Evolutionary conservation across 1,139 yeast species (phyloP), one percentile per base, ranked within the genome.

Genomic region (Yamadazyma membranifaciens): DNA sequence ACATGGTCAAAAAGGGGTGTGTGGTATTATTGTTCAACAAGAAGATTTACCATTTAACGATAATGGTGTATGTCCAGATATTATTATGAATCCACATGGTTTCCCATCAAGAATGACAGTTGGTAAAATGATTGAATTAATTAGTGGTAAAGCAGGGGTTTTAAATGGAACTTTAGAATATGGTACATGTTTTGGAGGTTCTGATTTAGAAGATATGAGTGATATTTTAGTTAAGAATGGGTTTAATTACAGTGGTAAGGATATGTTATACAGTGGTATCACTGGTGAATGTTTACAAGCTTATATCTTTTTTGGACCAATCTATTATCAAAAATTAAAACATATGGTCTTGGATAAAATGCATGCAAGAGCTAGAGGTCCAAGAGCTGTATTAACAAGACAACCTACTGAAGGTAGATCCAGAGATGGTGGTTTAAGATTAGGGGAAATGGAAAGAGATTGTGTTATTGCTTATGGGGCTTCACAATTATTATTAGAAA

Each of bases 101-200:
- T 92, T 92, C 82, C 98, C 98, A 49, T 91, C 98, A 31, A 95
- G 98, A 75, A 92, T 92, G 99, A 92, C 99, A 36, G 98, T 92
- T 20, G 99, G 98, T 46, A 92, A 92, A 63, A 92, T 92, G 98
- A 83, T 94, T 53, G 99, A 92, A 62, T 75, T 92, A 49, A 86
- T 92, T 22, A 86, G 96, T 26, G 98, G 98, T 53, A 92, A 92
- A 60, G 98, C 98, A 0, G 98, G 98, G 59, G 98, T 92, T 30
- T 67, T 92, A 50, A 87, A 87, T 52, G 99, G 99, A 6, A 63
- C 87, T 2, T 69, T 94, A 46, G 96, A 94, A 60, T 92, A 92
- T 55, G 99, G 98, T 56, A 92, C 98, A 1, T 94, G 98, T 67
- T 92, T 92, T 57, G 98, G 98, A 36, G 99, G 98, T 15, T 87